Base-by-base conservation (phyloP, 306 rosid species). In the Cicer judaicum region DNA sequence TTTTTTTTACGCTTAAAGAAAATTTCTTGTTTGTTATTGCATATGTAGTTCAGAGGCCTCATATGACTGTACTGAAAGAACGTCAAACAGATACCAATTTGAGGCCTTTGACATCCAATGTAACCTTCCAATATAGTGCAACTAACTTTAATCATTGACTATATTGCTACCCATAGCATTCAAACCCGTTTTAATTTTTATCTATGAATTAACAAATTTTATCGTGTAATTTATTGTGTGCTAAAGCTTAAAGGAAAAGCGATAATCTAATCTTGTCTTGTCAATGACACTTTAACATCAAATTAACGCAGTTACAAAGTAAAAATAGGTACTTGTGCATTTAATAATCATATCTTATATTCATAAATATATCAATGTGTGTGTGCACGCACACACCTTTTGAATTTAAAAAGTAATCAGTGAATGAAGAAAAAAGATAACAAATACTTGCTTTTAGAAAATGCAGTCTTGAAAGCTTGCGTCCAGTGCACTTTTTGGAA, bases 381-480 rank as follows among this genome's bases (percentile, higher is more conserved):
- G 40, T 15, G 12, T 38, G 9, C 5, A 49, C 10, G 34, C 42
- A n/a, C 40, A 40, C 68, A 42, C 70, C 14, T 11, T 65, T 72
- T 44, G 38, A 47, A 69, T 44, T 14, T 10, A 59, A 66, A 56
- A 65, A n/a, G 15, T 48, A 49, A 67, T 42, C n/a, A 24, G 12
- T 72, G 48, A 61, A 19, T 8, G 63, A 66, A 68, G 41, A 52
- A 10, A 64, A 84, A 69, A 47, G 55, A 64, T 68, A 74, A 50
- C 19, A 62, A 74, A 72, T 59, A 88, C 96, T 88, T 84, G 64
- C 97, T 77, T 88, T 93, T 52, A 93, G 74, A 69, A 91, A 64
- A 76, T 91, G 91, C 34, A 93, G 79, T 82, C 98, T 92, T 52
- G 98, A 79, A 78, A 93, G 94, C 84, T 93, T 93, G 87, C 97